Conservation (phyloP, 805 yeast species). For the Kurtzmaniella fragi region DNA sequence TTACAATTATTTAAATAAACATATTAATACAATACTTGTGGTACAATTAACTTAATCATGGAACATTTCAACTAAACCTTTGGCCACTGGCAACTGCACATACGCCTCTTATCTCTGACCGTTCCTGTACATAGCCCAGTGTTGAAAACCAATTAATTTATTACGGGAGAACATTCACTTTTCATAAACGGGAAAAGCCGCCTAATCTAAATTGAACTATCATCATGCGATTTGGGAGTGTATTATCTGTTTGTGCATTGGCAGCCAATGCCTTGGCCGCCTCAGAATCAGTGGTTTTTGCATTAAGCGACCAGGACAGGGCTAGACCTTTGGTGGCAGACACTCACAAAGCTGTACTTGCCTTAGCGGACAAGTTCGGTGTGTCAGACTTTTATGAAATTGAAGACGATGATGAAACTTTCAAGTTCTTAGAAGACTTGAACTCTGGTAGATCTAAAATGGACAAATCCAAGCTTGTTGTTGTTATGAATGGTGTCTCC, state of each 20-base stretch:
- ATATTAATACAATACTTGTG: conserved; percentile 2
- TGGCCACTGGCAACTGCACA: too few species aligned
- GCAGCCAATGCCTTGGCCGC: conserved; percentile 3
- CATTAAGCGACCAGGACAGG: conserved; percentile 4
- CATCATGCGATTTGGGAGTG: too few species aligned
- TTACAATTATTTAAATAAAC: conserved; percentile 4
- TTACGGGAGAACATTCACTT: too few species aligned
- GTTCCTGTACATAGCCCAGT: not conserved
- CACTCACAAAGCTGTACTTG: conserved; percentile 29
- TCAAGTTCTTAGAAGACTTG: conserved; percentile 19
- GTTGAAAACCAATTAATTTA: too few species aligned
- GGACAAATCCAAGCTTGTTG: conserved; percentile 26
- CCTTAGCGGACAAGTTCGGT: conserved; percentile 43
- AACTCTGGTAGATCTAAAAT: conserved; percentile 4
- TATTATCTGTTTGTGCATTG: conserved; percentile 2
- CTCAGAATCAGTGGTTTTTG: conserved; percentile 5
- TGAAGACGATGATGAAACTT: conserved; percentile 17
- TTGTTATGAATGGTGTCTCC: conserved; percentile 40
- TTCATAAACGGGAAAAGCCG: too few species aligned
- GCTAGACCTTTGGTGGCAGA: conserved; percentile 1
- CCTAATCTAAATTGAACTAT: too few species aligned
- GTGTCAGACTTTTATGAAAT: conserved; percentile 32
- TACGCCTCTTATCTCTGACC: not conserved
- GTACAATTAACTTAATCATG: not conserved
- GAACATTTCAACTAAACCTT: too few species aligned